Evolutionary conservation across 208 protist species (phyloP), one percentile per base, ranked within the genome.

Genomic region (Acanthamoeba lenticulata): DNA sequence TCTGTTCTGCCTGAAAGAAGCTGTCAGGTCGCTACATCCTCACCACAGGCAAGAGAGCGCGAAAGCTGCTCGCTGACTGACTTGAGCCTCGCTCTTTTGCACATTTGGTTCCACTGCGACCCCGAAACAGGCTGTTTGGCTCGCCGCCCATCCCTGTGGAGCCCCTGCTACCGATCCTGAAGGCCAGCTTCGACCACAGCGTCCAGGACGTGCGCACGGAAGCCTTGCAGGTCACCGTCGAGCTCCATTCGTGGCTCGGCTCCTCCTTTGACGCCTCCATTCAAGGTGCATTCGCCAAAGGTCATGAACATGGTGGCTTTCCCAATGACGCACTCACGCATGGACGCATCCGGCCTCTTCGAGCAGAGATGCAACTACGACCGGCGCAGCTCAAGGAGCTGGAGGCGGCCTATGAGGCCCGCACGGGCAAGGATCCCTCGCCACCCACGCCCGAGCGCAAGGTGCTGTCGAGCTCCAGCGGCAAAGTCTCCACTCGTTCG

Each of bases 381-480:
- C 86, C 86, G 40, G 52, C 86, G 19, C 86, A 92, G 40, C 47
- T 92, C 27, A 92, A 92, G 9, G 86, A 92, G 36, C 29, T 92
- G 36, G 86, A 92, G 60, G 62, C 57, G 36, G 86, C 86, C 34
- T 77, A 60, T 32, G 86, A 92, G 36, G 42, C 36, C 36, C 7
- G 29, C 15, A 19, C 79, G 34, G 9, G 42, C 21, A 79, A 79
- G 3, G 69, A 79, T 27, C 69, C 69, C 19, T 42, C 69, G 0
- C 34, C 69, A 27, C 69, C 69, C 27, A 79, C 69, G 13, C 69
- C 69, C 9, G 69, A 79, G 27, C 29, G 69, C 7, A 79, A 79
- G 38, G 36, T 44, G 17, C 69, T 79, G 19, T 34, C 17, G 17
- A 42, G 69, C 69, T 79, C 69, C 38, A 27, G 36, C 1, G 69